A percentile compares a stretch with the other conserved stretches of the same genome.
Evolutionary conservation across 78 protist species (phyloP).

Genomic region (Reticulomyxa filosa): DNA sequence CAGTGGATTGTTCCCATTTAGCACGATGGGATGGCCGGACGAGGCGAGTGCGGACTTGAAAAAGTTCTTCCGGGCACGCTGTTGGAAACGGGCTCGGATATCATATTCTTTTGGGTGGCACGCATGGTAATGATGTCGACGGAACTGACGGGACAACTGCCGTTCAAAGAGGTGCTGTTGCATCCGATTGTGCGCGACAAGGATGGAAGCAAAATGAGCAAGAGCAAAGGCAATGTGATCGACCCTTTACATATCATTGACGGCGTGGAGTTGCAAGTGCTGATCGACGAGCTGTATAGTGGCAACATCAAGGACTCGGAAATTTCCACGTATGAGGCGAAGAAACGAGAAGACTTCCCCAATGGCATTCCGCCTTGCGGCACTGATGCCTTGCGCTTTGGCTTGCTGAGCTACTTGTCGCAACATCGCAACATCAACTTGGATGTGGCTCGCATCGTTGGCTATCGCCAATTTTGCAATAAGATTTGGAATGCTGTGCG

Average conservation of each 20-base stretch:
- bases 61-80: neutral
- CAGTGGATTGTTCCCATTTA: slow-evolving; percentile 94
- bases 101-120: slow-evolving; percentile 99
- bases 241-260: slow-evolving; percentile 42
- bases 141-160: slow-evolving; percentile 19
- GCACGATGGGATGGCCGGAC: slow-evolving; percentile 89
- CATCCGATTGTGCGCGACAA: slow-evolving; percentile 67
- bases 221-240: slow-evolving; percentile 44
- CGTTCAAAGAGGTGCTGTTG: slow-evolving; percentile 24
- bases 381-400: slow-evolving; percentile 89
- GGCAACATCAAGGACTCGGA: slow-evolving; percentile 79
- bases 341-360: slow-evolving; percentile 59
- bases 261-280: slow-evolving; percentile 12
- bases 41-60: neutral
- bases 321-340: no score
- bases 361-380: slow-evolving; percentile 91
- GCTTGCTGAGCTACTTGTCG: slow-evolving; percentile 54
- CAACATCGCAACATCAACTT: slow-evolving; percentile 10
- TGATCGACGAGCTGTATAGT: slow-evolving; percentile 8
- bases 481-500: neutral
- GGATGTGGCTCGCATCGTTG: neutral
- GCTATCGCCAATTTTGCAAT: neutral
- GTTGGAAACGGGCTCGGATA: slow-evolving; percentile 97
- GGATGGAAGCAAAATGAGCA: slow-evolving; percentile 88
- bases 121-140: slow-evolving; percentile 88